phyloP scores from a whole-genome alignment of 2,329 filamentous ascomycete genomes.

The Xylaria sp. region DNA sequence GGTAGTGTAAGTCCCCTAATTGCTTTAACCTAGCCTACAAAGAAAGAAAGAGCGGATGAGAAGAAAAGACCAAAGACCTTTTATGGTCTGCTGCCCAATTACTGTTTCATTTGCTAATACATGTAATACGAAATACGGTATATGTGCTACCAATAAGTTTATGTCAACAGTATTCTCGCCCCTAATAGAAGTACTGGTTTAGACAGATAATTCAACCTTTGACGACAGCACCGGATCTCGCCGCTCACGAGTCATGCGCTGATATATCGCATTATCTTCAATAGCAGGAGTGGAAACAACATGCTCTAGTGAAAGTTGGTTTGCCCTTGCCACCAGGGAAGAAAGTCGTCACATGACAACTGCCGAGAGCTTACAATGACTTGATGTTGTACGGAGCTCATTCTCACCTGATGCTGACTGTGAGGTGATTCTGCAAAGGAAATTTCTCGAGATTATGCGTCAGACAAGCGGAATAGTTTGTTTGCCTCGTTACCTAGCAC shows the following conservation, averaged over 20 bases:
- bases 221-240: conserved; percentile 20
- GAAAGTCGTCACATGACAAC: conserved; percentile 15
- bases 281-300: background rate
- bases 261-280: background rate
- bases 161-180: conserved; percentile 4
- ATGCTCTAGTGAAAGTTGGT: background rate
- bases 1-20: background rate
- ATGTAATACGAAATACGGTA: background rate
- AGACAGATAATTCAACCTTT: conserved; percentile 25
- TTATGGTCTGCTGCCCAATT: background rate
- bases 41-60: background rate
- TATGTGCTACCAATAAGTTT: background rate
- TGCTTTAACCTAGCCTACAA: background rate
- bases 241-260: conserved; percentile 17
- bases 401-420: background rate
- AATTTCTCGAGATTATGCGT: background rate
- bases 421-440: background rate
- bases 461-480: background rate
- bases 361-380: conserved; percentile 10
- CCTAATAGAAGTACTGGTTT: conserved; percentile 20
- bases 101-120: conserved; percentile 14
- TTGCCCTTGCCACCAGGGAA: background rate
- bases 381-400: background rate
- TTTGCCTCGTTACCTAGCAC: background rate
- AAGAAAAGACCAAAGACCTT: background rate